A percentile compares a stretch with the other conserved stretches of the same genome.
These are phyloP conservation scores for Solanum boliviense DNA, from an alignment of 257 asterid genomes.

Conservation along the genomic window DNA sequence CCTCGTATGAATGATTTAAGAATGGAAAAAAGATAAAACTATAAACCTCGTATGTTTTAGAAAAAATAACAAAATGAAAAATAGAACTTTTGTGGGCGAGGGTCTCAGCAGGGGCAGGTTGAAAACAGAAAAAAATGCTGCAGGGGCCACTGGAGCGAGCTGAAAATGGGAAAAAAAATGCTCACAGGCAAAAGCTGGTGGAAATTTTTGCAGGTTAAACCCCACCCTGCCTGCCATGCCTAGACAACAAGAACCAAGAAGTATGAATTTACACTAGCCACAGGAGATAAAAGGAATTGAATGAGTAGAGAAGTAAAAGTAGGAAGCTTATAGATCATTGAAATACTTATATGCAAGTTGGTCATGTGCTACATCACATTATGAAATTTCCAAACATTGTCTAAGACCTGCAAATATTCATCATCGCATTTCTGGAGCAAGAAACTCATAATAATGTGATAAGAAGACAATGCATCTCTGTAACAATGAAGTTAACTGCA, in stretches of 20 bases:
- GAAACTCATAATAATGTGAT: background rate
- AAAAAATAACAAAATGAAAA: background rate
- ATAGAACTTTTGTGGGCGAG: background rate
- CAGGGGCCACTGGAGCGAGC: background rate
- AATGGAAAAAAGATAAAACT: background rate
- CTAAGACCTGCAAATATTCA: background rate
- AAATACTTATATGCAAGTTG: background rate
- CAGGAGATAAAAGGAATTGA: background rate
- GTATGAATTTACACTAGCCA: background rate
- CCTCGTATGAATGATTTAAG: background rate
- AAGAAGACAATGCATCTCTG: background rate
- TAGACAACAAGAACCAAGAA: background rate
- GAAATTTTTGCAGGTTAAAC: background rate
- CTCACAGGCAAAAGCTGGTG: background rate
- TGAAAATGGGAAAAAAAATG: background rate
- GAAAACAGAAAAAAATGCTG: background rate
- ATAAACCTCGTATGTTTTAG: background rate
- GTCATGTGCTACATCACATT: background rate
- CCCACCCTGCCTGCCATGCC: background rate
- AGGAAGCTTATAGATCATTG: background rate
- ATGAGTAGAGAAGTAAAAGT: background rate
- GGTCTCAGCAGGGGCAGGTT: background rate
- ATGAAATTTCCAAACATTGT: background rate
- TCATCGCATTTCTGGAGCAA: background rate
- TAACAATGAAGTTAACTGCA: background rate